phyloP scores from a whole-genome alignment of 1,284 basidiomycete genomes.

The Crucibulum parvulum region DNA sequence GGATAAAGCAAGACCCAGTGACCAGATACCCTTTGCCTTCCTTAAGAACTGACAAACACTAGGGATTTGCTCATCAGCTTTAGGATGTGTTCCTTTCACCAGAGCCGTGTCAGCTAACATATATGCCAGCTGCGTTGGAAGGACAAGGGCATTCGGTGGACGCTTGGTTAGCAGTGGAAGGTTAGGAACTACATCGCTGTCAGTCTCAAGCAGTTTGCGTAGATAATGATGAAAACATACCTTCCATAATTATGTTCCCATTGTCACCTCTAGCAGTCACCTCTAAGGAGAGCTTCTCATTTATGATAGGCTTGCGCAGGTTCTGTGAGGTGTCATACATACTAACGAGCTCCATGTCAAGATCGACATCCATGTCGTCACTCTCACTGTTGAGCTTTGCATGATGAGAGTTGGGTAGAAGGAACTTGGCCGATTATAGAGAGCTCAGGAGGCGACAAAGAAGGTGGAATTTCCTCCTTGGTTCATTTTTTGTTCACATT shows the following conservation, averaged over 20 bases:
- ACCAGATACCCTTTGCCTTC: conserved; percentile 63
- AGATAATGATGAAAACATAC: conserved; percentile 12
- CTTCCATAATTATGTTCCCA: conserved; percentile 35
- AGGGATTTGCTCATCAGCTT: conserved; percentile 2
- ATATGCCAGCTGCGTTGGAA: conserved; percentile 41
- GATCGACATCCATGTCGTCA: conserved; percentile 30
- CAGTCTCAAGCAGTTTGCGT: not conserved
- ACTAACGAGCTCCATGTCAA: conserved; percentile 27
- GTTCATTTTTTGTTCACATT: not conserved
- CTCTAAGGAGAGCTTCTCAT: conserved; percentile 61
- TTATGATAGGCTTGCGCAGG: conserved; percentile 50
- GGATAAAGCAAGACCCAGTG: conserved; percentile 66
- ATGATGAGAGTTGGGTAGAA: not conserved
- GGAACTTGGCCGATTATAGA: not conserved
- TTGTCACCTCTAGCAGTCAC: too few relatives aligned
- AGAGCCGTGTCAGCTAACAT: conserved; percentile 28
- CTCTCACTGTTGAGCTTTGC: not conserved
- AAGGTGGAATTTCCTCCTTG: not conserved
- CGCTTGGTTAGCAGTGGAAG: conserved; percentile 57
- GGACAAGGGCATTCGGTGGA: conserved; percentile 31
- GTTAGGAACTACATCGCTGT: conserved; percentile 50
- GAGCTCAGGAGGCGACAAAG: not conserved
- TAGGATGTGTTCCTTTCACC: conserved; percentile 16
- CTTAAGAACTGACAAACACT: conserved; percentile 50
- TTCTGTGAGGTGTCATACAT: conserved; percentile 27